Conservation (phyloP, 768 basidiomycete genomes). For the Cystobasidiopsis lactophilus region DNA sequence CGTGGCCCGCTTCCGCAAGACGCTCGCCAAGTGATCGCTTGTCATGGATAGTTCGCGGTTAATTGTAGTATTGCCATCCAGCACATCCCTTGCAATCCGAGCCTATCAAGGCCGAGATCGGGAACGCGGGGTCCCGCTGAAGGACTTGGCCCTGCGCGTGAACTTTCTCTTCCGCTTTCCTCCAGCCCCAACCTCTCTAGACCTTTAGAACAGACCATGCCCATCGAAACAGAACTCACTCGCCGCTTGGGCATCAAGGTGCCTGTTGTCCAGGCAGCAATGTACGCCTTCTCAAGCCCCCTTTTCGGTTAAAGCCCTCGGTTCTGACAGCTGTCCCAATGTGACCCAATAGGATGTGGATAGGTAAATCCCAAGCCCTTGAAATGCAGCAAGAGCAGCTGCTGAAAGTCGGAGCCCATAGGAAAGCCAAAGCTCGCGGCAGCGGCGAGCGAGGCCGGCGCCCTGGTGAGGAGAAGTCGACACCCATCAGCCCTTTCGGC, state of each 20-base stretch:
- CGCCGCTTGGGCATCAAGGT: constrained; percentile 17
- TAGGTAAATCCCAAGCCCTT: constrained; percentile 13
- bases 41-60: too few relatives aligned
- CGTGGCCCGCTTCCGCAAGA: too few relatives aligned
- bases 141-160: too few relatives aligned
- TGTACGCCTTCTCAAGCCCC: constrained; percentile 20
- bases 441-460: constrained; percentile 63
- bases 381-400: neutral
- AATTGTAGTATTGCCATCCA: too few relatives aligned
- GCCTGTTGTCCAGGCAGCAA: constrained; percentile 66
- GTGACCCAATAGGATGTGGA: constrained; percentile 42
- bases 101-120: too few relatives aligned
- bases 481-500: neutral
- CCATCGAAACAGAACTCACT: constrained; percentile 20
- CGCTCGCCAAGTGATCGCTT: neutral
- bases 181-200: too few relatives aligned
- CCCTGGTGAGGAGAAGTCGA: constrained; percentile 26
- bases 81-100: too few relatives aligned
- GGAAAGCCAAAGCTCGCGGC: constrained; percentile 51
- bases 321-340: neutral
- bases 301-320: neutral
- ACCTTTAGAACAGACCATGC: too few relatives aligned
- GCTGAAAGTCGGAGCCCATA: constrained; percentile 29
- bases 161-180: too few relatives aligned
- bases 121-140: too few relatives aligned